Base-by-base conservation (phyloP, 2,329 filamentous ascomycete genomes). In the Ophiognomonia clavigignenti-juglandacearum region DNA sequence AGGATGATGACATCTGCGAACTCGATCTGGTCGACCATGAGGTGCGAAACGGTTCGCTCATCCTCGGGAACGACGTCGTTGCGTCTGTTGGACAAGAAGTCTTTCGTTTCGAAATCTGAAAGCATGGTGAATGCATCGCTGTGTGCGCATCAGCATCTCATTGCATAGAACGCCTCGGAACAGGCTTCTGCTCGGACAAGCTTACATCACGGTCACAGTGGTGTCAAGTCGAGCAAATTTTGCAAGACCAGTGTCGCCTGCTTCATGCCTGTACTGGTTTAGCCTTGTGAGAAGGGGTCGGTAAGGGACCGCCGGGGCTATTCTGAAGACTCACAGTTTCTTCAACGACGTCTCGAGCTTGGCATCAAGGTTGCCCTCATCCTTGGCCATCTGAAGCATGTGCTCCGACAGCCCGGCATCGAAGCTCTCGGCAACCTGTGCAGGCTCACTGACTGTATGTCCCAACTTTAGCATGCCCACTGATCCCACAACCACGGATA, bases 21-120 rank as follows among this genome's bases (percentile, higher is more conserved):
- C 62, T 89, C 85, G 50, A 88, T 85, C 57, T 88, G 85, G 55
- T 88, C 85, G 0, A 86, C 83, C 74, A 88, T 85, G 0, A 89
- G 71, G 54, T 88, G 84, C 0, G 83, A 86, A 3, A 89, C 84
- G 0, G 83, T 88, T 0, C 85, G 70, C 54, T 89, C 83, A 50
- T 89, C 85, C 54, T 88, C 85, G 0, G 78, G 61, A 5, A 77
- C 70, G 2, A 83, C 78, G 23, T 84, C 80, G 5, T 82, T 73
- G 11, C 71, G 80, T 2, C 85, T 74, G 19, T 80, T 75, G 1
- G 82, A 83, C 0, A 88, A 64, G 13, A 88, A 74, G 48, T 88
- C 82, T 1, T 74, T 72, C 0, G 85, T 88, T 55, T 85, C 78
- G 58, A 89, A 88, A 59, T 87, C 85, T 42, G 83, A 73, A 54